A percentile compares a stretch with the other conserved stretches of the same genome.
These are phyloP conservation scores for Candida silvicultrix DNA, from an alignment of 805 yeast genomes.

Conservation along the genomic window DNA sequence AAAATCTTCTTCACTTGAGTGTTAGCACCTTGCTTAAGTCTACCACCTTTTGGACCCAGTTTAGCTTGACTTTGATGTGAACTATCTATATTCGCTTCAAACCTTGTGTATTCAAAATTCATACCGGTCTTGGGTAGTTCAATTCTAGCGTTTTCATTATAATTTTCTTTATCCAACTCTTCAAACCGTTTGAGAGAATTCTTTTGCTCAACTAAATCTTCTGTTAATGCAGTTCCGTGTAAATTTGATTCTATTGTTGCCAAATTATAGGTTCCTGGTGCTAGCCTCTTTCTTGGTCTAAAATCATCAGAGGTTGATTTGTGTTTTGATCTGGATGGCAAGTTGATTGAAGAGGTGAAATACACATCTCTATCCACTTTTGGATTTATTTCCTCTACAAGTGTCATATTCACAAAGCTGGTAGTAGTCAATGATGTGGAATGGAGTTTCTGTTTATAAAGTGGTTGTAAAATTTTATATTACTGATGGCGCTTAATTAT, in stretches of 20 bases:
- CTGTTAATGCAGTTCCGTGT: constrained; percentile 22
- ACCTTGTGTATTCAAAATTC: constrained; percentile 16
- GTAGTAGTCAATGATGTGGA: no score
- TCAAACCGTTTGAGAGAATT: constrained; percentile 32
- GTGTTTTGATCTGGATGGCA: constrained; percentile 12
- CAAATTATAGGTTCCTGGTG: constrained; percentile 23
- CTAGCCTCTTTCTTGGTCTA: constrained; percentile 17
- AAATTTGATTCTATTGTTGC: constrained; percentile 18
- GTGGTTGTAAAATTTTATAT: no score
- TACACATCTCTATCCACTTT: constrained; percentile 15
- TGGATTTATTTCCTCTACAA: constrained; percentile 18
- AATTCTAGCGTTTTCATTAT: constrained; percentile 29
- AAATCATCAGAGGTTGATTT: constrained; percentile 4
- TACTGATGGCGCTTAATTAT: no score
- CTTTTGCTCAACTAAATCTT: constrained; percentile 25
- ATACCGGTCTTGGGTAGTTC: constrained; percentile 31
- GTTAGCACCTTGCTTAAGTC: constrained; percentile 18
- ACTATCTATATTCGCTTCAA: constrained; percentile 7
- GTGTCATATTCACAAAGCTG: no score
- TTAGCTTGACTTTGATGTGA: constrained; percentile 4
- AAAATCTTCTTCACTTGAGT: constrained; percentile 32
- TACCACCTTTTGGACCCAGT: constrained; percentile 3
- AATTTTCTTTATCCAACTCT: constrained; percentile 38
- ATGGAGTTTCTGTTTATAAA: no score
- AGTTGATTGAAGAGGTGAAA: constrained; percentile 20